These are phyloP conservation scores for Emmonsiellopsis sp. DNA, from an alignment of 2,329 filamentous ascomycete genomes.

Conservation along the genomic window DNA sequence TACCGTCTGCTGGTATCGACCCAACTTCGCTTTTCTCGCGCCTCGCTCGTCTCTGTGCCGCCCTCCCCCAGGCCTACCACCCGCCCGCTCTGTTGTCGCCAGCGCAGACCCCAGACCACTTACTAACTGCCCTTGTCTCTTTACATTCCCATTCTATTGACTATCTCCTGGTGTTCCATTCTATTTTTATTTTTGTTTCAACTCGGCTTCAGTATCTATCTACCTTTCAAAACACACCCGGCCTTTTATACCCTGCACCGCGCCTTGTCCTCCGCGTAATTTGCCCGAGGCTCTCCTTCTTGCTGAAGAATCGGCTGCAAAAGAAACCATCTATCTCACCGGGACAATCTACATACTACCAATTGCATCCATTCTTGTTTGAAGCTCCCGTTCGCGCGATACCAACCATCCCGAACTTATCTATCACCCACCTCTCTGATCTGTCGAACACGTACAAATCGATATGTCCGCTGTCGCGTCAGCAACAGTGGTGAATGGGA, in stretches of 20 bases:
- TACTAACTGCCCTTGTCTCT: not conserved
- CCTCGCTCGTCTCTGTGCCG: conserved; percentile 6
- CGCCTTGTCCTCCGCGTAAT: not conserved
- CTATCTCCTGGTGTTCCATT: not conserved
- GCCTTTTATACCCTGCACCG: no score
- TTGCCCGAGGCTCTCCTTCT: no score
- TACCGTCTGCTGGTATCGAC: not conserved
- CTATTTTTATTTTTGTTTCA: no score
- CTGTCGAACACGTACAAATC: not conserved
- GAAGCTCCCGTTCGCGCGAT: not conserved
- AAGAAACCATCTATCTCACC: not conserved
- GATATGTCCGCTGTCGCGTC: conserved; percentile 29
- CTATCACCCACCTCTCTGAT: not conserved
- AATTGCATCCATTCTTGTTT: not conserved
- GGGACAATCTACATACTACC: not conserved
- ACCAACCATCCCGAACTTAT: not conserved
- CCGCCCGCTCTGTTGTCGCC: not conserved
- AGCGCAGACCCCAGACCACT: not conserved
- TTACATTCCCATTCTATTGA: not conserved
- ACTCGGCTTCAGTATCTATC: no score
- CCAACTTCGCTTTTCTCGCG: conserved; percentile 13
- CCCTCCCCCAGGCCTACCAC: not conserved
- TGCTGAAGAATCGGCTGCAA: not conserved
- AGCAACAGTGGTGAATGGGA: conserved; percentile 25
- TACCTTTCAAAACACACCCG: no score